A percentile compares a stretch with the other conserved stretches of the same genome.
phyloP scores from a whole-genome alignment of 2,329 filamentous ascomycete genomes.

The Apiospora arundinis region DNA sequence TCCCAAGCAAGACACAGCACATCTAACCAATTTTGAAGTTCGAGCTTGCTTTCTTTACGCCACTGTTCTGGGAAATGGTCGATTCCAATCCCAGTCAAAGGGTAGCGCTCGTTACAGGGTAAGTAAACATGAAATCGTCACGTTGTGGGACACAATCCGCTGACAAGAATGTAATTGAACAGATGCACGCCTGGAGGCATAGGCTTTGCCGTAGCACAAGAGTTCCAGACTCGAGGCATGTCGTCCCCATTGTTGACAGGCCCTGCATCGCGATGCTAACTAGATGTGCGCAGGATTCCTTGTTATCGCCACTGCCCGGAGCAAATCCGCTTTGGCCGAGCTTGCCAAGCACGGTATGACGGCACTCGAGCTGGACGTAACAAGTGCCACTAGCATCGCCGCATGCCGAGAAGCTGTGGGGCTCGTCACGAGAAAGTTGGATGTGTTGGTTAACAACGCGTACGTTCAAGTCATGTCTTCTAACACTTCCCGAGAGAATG shows the following conservation, averaged over 20 bases:
- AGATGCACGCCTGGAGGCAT: background rate
- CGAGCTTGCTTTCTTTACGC: background rate
- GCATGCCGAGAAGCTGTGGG: background rate
- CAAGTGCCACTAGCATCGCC: background rate
- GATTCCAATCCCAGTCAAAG: background rate
- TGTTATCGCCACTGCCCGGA: background rate
- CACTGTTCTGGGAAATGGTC: background rate
- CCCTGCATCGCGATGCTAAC: background rate
- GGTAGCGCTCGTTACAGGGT: background rate
- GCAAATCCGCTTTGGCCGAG: background rate
- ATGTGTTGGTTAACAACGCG: background rate
- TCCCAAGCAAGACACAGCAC: background rate
- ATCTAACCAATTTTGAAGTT: background rate
- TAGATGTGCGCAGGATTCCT: background rate
- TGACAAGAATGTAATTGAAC: background rate
- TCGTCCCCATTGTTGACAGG: background rate
- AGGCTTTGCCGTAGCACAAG: background rate
- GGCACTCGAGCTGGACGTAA: background rate
- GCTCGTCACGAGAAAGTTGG: background rate
- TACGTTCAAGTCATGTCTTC: background rate
- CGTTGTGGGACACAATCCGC: background rate
- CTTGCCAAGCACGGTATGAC: background rate
- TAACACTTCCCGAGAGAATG: background rate
- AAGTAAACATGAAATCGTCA: background rate
- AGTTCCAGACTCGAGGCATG: background rate